Evolutionary conservation across 306 rosid genomes (phyloP).

Genomic region (Malus fusca): DNA sequence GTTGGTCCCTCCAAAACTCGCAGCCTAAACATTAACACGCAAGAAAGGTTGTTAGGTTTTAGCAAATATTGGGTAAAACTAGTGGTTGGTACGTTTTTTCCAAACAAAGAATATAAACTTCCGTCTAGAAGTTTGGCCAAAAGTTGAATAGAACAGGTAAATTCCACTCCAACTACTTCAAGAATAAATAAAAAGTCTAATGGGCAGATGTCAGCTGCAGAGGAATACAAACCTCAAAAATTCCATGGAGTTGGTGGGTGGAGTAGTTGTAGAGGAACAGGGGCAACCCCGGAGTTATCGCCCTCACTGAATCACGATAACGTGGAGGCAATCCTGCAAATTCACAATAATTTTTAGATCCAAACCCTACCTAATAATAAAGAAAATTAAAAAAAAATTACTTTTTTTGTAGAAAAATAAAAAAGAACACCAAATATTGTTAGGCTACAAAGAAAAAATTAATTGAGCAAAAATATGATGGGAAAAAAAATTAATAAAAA

Average conservation of each 20-base stretch:
- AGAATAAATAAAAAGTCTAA: neutral
- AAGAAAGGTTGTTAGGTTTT: neutral
- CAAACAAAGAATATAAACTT: neutral
- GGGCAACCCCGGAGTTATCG: constrained; percentile 90
- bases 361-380: neutral
- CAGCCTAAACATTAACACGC: constrained; percentile 42
- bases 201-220: neutral
- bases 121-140: neutral
- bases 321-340: constrained; percentile 82
- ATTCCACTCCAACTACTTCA: neutral
- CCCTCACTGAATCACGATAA: constrained; percentile 80
- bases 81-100: neutral
- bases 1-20: constrained; percentile 88
- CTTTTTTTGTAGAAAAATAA: too few relatives aligned
- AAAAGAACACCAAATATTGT: neutral
- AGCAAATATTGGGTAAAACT: neutral
- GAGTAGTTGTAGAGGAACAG: constrained; percentile 94
- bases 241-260: constrained; percentile 96
- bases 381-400: too few relatives aligned
- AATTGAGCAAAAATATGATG: neutral
- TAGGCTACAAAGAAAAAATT: too few relatives aligned
- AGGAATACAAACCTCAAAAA: constrained; percentile 64
- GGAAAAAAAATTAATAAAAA: neutral
- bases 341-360: neutral
- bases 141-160: neutral